A percentile compares a stretch with the other conserved stretches of the same genome.
Evolutionary conservation across 2,329 filamentous ascomycete genomes (phyloP).

Genomic region (Colletotrichum liriopes): DNA sequence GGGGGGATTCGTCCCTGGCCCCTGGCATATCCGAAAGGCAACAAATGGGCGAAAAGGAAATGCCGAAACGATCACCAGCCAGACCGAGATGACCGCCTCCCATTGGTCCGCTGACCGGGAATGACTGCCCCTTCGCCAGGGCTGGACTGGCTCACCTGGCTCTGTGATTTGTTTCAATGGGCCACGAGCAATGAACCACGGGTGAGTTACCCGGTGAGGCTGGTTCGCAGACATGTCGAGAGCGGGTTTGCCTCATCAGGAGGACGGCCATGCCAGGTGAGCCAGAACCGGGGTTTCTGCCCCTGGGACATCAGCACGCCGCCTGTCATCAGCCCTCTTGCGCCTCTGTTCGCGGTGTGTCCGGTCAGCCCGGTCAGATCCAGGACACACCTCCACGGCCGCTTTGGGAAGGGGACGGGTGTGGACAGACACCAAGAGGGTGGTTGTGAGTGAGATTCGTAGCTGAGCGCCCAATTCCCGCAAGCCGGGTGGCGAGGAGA

Average conservation of each 20-base stretch:
- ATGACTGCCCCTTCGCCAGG: slow-evolving; percentile 7
- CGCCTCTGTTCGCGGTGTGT: slow-evolving; percentile 16
- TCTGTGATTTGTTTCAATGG: neutral
- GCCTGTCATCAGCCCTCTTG: slow-evolving; percentile 20
- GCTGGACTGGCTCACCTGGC: slow-evolving; percentile 7
- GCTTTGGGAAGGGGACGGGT: slow-evolving; percentile 12
- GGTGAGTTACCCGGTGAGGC: slow-evolving; percentile 4
- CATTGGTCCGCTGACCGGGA: slow-evolving; percentile 14
- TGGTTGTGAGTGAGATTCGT: neutral
- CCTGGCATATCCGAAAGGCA: slow-evolving; percentile 31
- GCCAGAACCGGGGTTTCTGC: slow-evolving; percentile 1
- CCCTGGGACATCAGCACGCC: slow-evolving; percentile 1
- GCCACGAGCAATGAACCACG: neutral
- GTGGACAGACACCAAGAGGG: neutral
- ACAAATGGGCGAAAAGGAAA: slow-evolving; percentile 14
- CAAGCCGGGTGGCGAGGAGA: slow-evolving; percentile 17
- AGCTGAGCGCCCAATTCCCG: slow-evolving; percentile 18
- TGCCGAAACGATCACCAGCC: slow-evolving; percentile 13
- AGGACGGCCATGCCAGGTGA: slow-evolving; percentile 8
- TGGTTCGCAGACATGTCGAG: slow-evolving; percentile 8
- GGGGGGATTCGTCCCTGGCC: neutral
- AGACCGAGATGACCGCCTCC: slow-evolving; percentile 5
- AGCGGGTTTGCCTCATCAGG: slow-evolving; percentile 5
- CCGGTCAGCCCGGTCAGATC: slow-evolving; percentile 32
- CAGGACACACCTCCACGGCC: slow-evolving; percentile 19